A percentile compares a stretch with the other conserved stretches of the same genome.
phyloP scores from a whole-genome alignment of 495 filamentous ascomycete species.

The Hypoxylon fuscum region DNA sequence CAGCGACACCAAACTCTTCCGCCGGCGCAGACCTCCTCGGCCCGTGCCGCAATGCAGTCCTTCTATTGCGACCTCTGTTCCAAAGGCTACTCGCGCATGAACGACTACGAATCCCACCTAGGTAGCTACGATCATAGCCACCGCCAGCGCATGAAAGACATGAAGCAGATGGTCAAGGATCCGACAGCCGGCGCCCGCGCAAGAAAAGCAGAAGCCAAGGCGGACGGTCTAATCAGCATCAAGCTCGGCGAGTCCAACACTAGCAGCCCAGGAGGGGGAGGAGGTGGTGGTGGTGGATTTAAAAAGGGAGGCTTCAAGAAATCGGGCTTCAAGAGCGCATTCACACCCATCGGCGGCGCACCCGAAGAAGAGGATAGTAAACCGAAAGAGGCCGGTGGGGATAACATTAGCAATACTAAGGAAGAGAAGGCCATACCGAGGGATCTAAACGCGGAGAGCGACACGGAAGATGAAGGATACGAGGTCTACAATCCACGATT shows the following conservation, averaged over 20 bases:
- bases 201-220: slow-evolving; percentile 74
- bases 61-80: slow-evolving; percentile 84
- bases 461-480: slow-evolving; percentile 68
- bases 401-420: slow-evolving; percentile 19
- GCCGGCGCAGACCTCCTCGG: slow-evolving; percentile 78
- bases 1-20: slow-evolving; percentile 62
- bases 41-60: slow-evolving; percentile 84
- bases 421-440: slow-evolving; percentile 30
- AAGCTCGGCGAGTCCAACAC: slow-evolving; percentile 55
- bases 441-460: slow-evolving; percentile 57
- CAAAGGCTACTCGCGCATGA: slow-evolving; percentile 75
- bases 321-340: slow-evolving; percentile 62
- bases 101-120: slow-evolving; percentile 75
- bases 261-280: slow-evolving; percentile 12
- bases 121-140: slow-evolving; percentile 76
- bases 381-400: slow-evolving; percentile 30
- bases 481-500: slow-evolving; percentile 63
- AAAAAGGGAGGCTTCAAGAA: slow-evolving; percentile 67
- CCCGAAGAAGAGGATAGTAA: slow-evolving; percentile 22
- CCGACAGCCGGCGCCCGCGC: slow-evolving; percentile 67
- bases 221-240: slow-evolving; percentile 69
- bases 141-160: slow-evolving; percentile 71
- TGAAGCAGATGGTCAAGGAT: slow-evolving; percentile 71
- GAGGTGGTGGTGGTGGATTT: slow-evolving; percentile 53
- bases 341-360: slow-evolving; percentile 53